Evolutionary conservation across 2,329 filamentous ascomycete genomes (phyloP).

Genomic region (Colletotrichum sp.): DNA sequence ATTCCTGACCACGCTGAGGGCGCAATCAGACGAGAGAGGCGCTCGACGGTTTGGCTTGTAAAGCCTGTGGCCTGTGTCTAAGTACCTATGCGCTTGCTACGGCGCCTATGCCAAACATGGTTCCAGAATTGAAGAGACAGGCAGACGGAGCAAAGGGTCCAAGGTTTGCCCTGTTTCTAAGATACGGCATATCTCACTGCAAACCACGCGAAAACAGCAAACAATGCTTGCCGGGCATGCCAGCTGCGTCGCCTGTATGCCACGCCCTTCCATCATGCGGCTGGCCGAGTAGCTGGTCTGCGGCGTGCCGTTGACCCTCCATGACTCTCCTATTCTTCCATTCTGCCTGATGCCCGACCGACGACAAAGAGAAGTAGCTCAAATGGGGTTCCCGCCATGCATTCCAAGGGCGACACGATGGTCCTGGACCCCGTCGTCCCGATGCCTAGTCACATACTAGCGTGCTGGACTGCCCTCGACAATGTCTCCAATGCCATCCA

Average conservation of each 20-base stretch:
- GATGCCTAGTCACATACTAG: not conserved
- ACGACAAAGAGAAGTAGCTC: not conserved
- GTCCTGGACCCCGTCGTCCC: not conserved
- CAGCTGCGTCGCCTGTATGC: not conserved
- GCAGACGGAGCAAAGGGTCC: not conserved
- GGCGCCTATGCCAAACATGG: not conserved
- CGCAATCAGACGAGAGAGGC: not conserved
- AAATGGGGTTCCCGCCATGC: not conserved
- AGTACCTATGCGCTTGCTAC: not conserved
- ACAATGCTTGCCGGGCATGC: not conserved
- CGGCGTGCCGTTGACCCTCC: not conserved
- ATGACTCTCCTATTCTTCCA: not conserved
- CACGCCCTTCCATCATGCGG: not conserved
- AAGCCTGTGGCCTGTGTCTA: not conserved
- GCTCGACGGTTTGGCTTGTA: not conserved
- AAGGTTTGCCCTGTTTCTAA: not conserved
- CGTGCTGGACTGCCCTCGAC: not conserved
- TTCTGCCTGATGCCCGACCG: not conserved
- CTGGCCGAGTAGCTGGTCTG: constrained; percentile 11
- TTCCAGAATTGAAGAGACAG: not conserved
- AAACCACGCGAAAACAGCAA: constrained; percentile 5
- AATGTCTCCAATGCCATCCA: not conserved
- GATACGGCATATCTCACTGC: not conserved
- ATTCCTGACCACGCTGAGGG: not conserved
- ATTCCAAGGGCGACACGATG: not conserved